phyloP scores from a whole-genome alignment of 2,329 filamentous ascomycete species.

The Fusarium luffae region DNA sequence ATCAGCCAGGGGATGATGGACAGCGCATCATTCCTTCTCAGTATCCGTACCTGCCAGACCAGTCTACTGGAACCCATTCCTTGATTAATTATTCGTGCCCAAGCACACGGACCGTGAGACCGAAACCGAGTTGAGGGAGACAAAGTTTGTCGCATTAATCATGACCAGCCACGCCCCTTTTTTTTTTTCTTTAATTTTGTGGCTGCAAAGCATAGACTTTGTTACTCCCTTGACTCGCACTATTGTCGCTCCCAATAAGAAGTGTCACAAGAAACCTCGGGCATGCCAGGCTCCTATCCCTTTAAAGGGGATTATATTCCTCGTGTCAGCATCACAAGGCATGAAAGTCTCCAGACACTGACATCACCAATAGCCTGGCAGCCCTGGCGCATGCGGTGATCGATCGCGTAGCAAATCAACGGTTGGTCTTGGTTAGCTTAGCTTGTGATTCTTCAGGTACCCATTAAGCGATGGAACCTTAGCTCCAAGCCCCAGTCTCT shows the following conservation, averaged over 20 bases:
- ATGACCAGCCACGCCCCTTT: conserved; percentile 12
- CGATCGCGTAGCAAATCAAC: conserved; percentile 33
- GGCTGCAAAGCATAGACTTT: conserved; percentile 17
- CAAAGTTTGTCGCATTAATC: conserved; percentile 22
- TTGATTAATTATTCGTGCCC: conserved; percentile 8
- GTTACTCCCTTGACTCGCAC: conserved; percentile 4
- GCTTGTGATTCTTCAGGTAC: conserved; percentile 16
- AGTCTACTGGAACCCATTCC: conserved; percentile 15
- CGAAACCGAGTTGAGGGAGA: conserved; percentile 7
- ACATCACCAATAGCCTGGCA: conserved; percentile 44
- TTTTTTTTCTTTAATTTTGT: conserved; percentile 23
- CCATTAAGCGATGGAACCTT: not conserved
- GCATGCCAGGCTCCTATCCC: conserved; percentile 3
- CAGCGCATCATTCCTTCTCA: not conserved
- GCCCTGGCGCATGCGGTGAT: conserved; percentile 37
- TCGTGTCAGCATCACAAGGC: conserved; percentile 24
- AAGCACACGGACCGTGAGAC: conserved; percentile 12
- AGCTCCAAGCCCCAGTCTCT: not conserved
- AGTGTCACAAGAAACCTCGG: not conserved
- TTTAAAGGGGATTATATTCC: not conserved
- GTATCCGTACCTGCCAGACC: conserved; percentile 4
- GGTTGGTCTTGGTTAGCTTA: conserved; percentile 21
- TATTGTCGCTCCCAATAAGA: conserved; percentile 2
- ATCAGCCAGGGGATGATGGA: conserved; percentile 4
- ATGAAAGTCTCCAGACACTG: conserved; percentile 39